Conservation (phyloP, 164 flowering plant species). For the grape (Vitis vinifera) region DNA sequence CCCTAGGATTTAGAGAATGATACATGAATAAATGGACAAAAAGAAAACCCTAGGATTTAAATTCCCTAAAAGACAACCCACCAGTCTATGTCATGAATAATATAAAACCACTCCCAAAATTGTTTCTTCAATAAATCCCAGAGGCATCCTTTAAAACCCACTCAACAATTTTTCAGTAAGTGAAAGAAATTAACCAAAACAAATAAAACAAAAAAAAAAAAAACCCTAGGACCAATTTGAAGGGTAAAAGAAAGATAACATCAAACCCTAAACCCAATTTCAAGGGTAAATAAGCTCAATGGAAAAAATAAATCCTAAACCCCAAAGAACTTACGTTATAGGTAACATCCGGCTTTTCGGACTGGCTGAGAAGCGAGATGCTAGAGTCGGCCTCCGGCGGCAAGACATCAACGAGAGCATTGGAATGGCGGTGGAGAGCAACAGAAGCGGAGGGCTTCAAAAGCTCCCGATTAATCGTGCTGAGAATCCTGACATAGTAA, state of each 20-base stretch:
- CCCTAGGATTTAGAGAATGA: too few relatives aligned
- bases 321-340: slow-evolving; percentile 55
- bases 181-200: too few relatives aligned
- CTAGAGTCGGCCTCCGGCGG: slow-evolving; percentile 98
- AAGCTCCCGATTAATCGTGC: slow-evolving; percentile 79
- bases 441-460: slow-evolving; percentile 91
- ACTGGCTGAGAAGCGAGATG: slow-evolving; percentile 87
- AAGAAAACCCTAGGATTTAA: too few relatives aligned
- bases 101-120: too few relatives aligned
- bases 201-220: not conserved
- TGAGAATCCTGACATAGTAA: slow-evolving; percentile 70
- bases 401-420: slow-evolving; percentile 89
- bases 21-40: too few relatives aligned
- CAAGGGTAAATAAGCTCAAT: not conserved
- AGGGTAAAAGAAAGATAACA: not conserved
- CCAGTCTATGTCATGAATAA: too few relatives aligned
- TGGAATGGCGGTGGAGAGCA: slow-evolving; percentile 89
- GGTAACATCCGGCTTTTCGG: slow-evolving; percentile 95
- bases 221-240: slow-evolving; percentile 2
- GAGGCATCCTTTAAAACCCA: too few relatives aligned
- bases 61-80: too few relatives aligned
- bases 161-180: too few relatives aligned
- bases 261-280: slow-evolving; percentile 11
- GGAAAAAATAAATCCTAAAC: slow-evolving; percentile 11
- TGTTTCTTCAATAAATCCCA: too few relatives aligned